Evolutionary conservation across 140 eudicot species (phyloP), one percentile per base, ranked within the genome.

Genomic region (Stevia rebaudiana): DNA sequence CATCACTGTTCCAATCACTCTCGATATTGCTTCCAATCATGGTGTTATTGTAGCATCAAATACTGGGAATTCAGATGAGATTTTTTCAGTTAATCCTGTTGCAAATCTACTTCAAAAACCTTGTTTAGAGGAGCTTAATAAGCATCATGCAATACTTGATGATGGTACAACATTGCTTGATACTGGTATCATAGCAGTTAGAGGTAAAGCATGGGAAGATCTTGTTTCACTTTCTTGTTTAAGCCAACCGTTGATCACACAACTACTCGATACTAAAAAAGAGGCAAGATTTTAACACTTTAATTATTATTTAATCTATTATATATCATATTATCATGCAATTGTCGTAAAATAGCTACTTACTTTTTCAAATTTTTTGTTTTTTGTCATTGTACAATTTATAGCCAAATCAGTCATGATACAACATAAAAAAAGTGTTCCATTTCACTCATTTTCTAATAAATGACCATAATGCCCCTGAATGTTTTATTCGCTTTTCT

Each of bases 81-180:
- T 25, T 6, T 72, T 61, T 77, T 77, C 81, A 8, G 78, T 85
- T 47, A 75, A 66, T 57, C 72, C 74, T 47, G 99, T 88, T 17
- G 95, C 86, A 53, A 78, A 94, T 82, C 83, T 94, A 47, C 94
- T 94, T 73, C 97, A 94, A 74, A 94, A 94, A 79, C 99, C 99
- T 71, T 70, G 78, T 48, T 5, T 83, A 16, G 79, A 85, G 61
- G 97, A 94, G 69, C 97, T 94, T 71, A 74, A 46, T 50, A 71
- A 69, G 47, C 82, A 80, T 65, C 75, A 81, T 37, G 99, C 97
- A 7, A 71, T 94, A 61, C 84, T 85, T 41, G 84, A 78, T 69
- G 99, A 94, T 75, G 97, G 99, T 35, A 88, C 94, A 74, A 80
- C 99, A 46, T 81, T 92, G 71, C 97, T 92, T 13, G 99, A 92